These are phyloP conservation scores for Fusarium subtropicale DNA, from an alignment of 2,329 filamentous ascomycete species.

Conservation along the genomic window DNA sequence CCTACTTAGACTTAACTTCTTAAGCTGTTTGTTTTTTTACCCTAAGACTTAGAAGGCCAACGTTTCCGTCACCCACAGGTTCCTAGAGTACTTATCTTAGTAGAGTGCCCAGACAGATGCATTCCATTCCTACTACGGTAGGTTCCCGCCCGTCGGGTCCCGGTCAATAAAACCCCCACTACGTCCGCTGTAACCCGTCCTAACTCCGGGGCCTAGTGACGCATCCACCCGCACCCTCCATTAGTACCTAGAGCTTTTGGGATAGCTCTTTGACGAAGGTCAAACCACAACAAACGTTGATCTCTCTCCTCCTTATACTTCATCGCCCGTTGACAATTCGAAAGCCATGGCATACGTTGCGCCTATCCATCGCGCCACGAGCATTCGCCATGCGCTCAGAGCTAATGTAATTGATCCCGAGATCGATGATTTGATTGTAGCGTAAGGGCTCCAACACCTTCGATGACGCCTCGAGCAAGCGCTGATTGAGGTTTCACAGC, in stretches of 20 bases:
- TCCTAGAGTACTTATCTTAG: too few species aligned
- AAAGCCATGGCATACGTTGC: conserved; percentile 88
- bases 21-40: too few species aligned
- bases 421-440: conserved; percentile 85
- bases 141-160: conserved; percentile 3
- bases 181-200: conserved; percentile 36
- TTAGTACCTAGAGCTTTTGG: conserved; percentile 45
- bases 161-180: conserved; percentile 37
- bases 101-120: neutral
- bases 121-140: neutral
- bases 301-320: neutral
- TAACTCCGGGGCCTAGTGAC: conserved; percentile 47
- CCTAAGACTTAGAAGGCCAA: too few species aligned
- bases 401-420: conserved; percentile 79
- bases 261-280: conserved; percentile 45
- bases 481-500: conserved; percentile 58
- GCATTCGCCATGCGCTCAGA: conserved; percentile 88
- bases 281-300: conserved; percentile 20
- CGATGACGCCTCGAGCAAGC: conserved; percentile 32
- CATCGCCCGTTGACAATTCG: conserved; percentile 8
- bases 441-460: conserved; percentile 67
- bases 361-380: conserved; percentile 92
- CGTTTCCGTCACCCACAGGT: too few species aligned
- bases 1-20: too few species aligned
- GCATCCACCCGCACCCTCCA: conserved; percentile 19